Conservation (phyloP, 345 rosid species). For the Raphanus raphanistrum region DNA sequence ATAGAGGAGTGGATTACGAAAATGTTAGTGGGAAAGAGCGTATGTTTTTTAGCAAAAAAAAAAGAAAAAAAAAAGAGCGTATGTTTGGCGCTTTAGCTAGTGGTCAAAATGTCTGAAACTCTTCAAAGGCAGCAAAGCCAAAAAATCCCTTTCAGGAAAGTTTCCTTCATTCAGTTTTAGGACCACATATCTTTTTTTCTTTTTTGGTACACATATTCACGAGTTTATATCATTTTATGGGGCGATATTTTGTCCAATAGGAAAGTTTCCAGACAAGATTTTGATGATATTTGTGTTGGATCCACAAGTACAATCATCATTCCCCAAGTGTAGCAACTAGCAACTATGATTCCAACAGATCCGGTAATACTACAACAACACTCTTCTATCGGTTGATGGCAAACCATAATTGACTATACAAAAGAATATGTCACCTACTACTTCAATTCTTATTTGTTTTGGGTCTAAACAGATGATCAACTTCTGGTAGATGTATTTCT, state of each 20-base stretch:
- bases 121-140: too few relatives aligned
- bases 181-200: too few relatives aligned
- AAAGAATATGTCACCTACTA: background rate
- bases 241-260: background rate
- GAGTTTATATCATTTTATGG: background rate
- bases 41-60: too few relatives aligned
- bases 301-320: background rate
- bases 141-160: too few relatives aligned
- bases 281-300: background rate
- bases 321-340: too few relatives aligned
- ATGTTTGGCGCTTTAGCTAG: too few relatives aligned
- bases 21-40: too few relatives aligned
- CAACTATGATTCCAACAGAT: background rate
- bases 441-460: background rate
- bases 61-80: too few relatives aligned
- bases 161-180: too few relatives aligned
- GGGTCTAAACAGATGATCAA: background rate
- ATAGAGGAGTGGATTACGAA: too few relatives aligned
- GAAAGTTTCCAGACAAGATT: background rate
- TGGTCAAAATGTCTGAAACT: too few relatives aligned
- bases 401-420: background rate
- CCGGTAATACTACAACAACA: background rate
- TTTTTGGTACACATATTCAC: background rate
- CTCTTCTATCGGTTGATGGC: background rate
- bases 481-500: background rate